Base-by-base conservation (phyloP, 805 yeast genomes). In the Wickerhamomyces mucosus region DNA sequence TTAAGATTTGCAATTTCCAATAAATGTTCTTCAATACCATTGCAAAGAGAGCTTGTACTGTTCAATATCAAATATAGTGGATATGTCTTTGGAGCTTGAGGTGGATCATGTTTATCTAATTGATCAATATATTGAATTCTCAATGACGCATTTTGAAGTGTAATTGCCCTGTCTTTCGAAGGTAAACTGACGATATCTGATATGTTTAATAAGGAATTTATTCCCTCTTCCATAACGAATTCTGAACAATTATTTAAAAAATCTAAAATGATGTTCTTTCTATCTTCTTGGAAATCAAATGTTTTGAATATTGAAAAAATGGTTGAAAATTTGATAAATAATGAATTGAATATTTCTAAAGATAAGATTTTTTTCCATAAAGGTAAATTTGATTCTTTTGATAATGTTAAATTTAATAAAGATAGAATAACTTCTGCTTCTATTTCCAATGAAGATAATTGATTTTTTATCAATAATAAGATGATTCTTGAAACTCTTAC, bases 371-470 rank as follows among this genome's bases (percentile, higher is more conserved):
- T 73, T 40, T 81, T 83, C 96, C 96, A 89, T 6, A 47, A 35
- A 3, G 78, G 75, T 3, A 69, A 45, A 1, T 66, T 65, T 0
- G 76, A 65, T 6, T 72, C 75, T 21, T 63, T 61, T 1, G 78
- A 63, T n/a, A 83, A 48, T n/a, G 71, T 67, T 48, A 82, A 94
- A 13, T 81, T 82, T 21, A 86, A 55, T 17, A 81, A 61, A 0
- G 94, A 76, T 12, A 89, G 56, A 3, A 88, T 72, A 6, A 85
- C 86, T 46, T 86, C 96, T 17, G 82, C 66, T 53, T 89, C 96
- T 20, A 80, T 68, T 31, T 72, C 78, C 22, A 89, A 55, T 6
- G 73, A 65, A 0, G 64, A 55, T 15, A 86, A 61, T 17, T 76
- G 74, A 8, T 58, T 48, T 21, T 70, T 60, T 5, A 86, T 54